Evolutionary conservation across 306 rosid species (phyloP).

Genomic region (Quercus engelmannii): DNA sequence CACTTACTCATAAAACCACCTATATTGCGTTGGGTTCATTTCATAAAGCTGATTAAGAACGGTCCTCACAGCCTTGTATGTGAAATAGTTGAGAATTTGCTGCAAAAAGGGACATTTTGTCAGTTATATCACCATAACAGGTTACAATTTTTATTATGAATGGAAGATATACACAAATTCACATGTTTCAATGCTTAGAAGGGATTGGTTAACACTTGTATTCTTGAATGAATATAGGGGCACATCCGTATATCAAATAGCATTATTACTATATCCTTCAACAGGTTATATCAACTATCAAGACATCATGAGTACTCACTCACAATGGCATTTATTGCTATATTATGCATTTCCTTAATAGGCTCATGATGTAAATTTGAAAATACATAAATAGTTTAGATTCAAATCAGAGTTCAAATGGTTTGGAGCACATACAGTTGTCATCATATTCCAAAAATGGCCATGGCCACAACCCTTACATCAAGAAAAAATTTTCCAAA

Average conservation of each 20-base stretch:
- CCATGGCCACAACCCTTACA: neutral
- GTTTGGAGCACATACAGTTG: neutral
- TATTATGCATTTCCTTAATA: neutral
- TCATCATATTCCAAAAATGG: neutral
- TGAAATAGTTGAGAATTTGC: conserved; percentile 95
- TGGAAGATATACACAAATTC: neutral
- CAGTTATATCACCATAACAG: conserved; percentile 25
- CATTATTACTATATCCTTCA: neutral
- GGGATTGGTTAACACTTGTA: neutral
- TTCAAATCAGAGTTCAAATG: neutral
- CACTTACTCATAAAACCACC: conserved; percentile 92
- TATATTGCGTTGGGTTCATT: conserved; percentile 89
- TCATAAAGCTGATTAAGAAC: conserved; percentile 88
- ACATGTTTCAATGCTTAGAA: neutral
- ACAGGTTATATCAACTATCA: neutral
- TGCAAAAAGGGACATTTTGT: conserved; percentile 39
- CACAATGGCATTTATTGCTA: neutral
- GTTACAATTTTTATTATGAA: neutral
- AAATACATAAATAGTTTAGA: neutral
- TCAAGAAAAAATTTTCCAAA: neutral
- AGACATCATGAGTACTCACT: neutral
- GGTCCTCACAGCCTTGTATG: conserved; percentile 93
- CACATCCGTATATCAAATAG: neutral
- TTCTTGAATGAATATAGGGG: neutral
- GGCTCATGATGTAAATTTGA: neutral